A percentile compares a stretch with the other conserved stretches of the same genome.
Conservation (phyloP, 2,329 filamentous ascomycete genomes). For the Fusarium sambucinum region DNA sequence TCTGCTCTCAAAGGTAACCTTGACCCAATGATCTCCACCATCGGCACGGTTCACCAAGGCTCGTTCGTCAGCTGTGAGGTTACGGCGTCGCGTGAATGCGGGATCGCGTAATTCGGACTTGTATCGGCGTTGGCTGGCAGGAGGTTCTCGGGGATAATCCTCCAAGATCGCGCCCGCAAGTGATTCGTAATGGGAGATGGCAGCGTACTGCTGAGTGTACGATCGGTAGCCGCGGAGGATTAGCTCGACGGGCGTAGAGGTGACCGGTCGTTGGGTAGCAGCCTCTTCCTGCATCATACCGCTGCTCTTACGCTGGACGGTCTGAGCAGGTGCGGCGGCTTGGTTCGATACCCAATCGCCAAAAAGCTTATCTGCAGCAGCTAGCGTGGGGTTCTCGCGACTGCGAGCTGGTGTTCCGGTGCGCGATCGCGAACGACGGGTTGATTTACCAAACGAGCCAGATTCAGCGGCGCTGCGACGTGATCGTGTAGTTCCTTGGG, state of each 20-base stretch:
- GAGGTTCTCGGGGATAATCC: slow-evolving; percentile 90
- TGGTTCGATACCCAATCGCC: slow-evolving; percentile 67
- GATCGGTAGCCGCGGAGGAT: slow-evolving; percentile 84
- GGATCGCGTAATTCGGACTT: slow-evolving; percentile 80
- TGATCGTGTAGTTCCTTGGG: slow-evolving; percentile 60
- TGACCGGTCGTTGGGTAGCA: slow-evolving; percentile 51
- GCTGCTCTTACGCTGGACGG: slow-evolving; percentile 54
- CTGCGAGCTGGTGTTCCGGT: slow-evolving; percentile 68
- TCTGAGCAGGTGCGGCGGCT: slow-evolving; percentile 49
- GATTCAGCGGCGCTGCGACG: slow-evolving; percentile 69
- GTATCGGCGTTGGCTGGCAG: slow-evolving; percentile 75
- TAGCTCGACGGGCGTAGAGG: slow-evolving; percentile 73
- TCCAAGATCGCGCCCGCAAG: slow-evolving; percentile 90
- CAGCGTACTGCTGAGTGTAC: slow-evolving; percentile 80
- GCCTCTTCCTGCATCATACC: slow-evolving; percentile 58
- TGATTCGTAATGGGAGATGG: slow-evolving; percentile 88
- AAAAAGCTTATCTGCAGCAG: slow-evolving; percentile 72
- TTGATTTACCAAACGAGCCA: slow-evolving; percentile 76
- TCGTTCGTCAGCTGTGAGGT: slow-evolving; percentile 78
- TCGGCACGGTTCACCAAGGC: slow-evolving; percentile 83
- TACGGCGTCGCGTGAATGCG: slow-evolving; percentile 73
- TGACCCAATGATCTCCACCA: slow-evolving; percentile 92
- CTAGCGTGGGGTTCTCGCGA: slow-evolving; percentile 71
- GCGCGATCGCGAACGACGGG: slow-evolving; percentile 70
- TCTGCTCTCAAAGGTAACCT: slow-evolving; percentile 81